Percentiles rank a stretch among this genome's conserved stretches.
These are phyloP conservation scores for Pseudozyma sp. DNA, from an alignment of 1,284 basidiomycete genomes.

Conservation along the genomic window DNA sequence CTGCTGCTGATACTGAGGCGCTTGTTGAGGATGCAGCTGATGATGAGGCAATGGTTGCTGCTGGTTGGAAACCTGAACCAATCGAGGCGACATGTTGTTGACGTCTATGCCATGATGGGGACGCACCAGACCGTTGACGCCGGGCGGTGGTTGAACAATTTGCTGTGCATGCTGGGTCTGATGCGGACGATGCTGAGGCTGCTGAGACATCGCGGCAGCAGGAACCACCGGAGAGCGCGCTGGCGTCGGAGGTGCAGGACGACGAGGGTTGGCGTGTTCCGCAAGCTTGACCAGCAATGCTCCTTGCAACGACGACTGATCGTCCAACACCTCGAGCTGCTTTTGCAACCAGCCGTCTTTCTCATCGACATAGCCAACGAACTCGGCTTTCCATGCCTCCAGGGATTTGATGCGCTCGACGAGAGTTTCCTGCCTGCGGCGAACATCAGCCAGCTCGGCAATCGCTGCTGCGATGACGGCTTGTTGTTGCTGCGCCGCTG, in stretches of 20 bases:
- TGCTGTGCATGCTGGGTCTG: not conserved
- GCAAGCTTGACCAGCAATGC: conserved; percentile 38
- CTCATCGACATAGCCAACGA: not conserved
- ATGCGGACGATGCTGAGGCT: conserved; percentile 5
- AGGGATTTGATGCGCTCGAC: conserved; percentile 3
- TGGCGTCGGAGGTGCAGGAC: not conserved
- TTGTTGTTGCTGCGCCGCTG: conserved; percentile 3
- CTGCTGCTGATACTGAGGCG: conserved; percentile 15
- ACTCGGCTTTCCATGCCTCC: conserved; percentile 7
- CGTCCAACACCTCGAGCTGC: conserved; percentile 29
- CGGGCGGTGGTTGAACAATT: not conserved
- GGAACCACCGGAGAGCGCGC: not conserved
- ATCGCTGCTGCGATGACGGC: not conserved
- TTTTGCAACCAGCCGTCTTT: conserved; percentile 11
- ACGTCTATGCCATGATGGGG: not conserved
- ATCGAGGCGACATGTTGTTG: conserved; percentile 5
- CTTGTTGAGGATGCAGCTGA: conserved; percentile 4
- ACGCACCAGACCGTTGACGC: not conserved
- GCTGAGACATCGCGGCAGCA: conserved; percentile 2
- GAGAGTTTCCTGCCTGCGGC: conserved; percentile 3
- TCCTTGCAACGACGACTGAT: conserved; percentile 42
- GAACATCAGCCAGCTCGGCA: conserved; percentile 3
- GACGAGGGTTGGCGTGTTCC: conserved; percentile 44
- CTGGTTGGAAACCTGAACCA: conserved; percentile 6
- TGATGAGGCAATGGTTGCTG: conserved; percentile 9